Percentiles rank a stretch among this genome's conserved stretches.
Evolutionary conservation across 148 eudicot species (phyloP).

Genomic region (Nepenthes gracilis): DNA sequence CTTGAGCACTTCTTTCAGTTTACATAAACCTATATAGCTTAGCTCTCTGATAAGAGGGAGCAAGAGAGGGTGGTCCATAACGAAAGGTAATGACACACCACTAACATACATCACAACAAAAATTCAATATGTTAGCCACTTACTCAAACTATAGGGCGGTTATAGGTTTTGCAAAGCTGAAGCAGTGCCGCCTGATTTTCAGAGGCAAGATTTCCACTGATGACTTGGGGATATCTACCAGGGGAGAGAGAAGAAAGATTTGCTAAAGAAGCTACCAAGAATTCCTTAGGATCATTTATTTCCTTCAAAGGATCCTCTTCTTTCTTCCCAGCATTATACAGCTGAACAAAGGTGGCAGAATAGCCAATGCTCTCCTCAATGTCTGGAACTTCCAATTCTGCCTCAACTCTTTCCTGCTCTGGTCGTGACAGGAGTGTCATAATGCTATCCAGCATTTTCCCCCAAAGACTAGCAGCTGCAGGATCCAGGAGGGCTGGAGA

Average conservation of each 20-base stretch:
- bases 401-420: conserved; percentile 82
- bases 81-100: too few relatives aligned
- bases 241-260: conserved; percentile 43
- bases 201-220: conserved; percentile 55
- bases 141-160: conserved; percentile 30
- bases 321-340: conserved; percentile 72
- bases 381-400: conserved; percentile 86
- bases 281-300: conserved; percentile 71
- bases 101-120: not conserved
- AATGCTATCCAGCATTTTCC: conserved; percentile 83
- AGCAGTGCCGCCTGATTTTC: conserved; percentile 70
- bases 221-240: conserved; percentile 49
- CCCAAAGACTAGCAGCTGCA: conserved; percentile 48
- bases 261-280: conserved; percentile 54
- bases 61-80: too few relatives aligned
- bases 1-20: too few relatives aligned
- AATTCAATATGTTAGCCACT: conserved; percentile 5
- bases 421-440: conserved; percentile 77
- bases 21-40: too few relatives aligned
- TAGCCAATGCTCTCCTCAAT: conserved; percentile 64
- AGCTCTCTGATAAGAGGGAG: too few relatives aligned
- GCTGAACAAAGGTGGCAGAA: conserved; percentile 64
- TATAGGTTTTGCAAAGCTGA: conserved; percentile 39
- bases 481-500: conserved; percentile 51
- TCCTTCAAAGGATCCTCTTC: conserved; percentile 86